A percentile compares a stretch with the other conserved stretches of the same genome.
Conservation (phyloP, 129 eudicot species). For the Lactuca sativa region DNA sequence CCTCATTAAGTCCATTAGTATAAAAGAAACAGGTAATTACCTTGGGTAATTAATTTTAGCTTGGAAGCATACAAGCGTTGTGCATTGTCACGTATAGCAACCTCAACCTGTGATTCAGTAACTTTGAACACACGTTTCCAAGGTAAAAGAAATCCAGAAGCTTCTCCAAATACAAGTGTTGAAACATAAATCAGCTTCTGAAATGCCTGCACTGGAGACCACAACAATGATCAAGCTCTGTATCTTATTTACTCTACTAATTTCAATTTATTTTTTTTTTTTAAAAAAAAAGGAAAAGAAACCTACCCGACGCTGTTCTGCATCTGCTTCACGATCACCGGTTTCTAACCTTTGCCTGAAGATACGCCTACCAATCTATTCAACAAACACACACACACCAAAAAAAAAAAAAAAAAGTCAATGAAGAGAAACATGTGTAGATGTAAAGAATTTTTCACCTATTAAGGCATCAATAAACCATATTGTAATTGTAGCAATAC, state of each 20-base stretch:
- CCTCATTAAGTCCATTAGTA: no score
- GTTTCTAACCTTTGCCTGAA: slow-evolving; percentile 97
- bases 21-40: slow-evolving; percentile 30
- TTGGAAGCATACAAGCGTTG: slow-evolving; percentile 75
- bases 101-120: slow-evolving; percentile 96
- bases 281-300: slow-evolving; percentile 18
- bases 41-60: slow-evolving; percentile 64
- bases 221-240: slow-evolving; percentile 65
- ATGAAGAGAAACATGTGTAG: neutral
- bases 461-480: slow-evolving; percentile 15
- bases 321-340: slow-evolving; percentile 80
- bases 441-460: neutral
- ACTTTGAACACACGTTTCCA: slow-evolving; percentile 98
- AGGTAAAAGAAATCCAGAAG: slow-evolving; percentile 92
- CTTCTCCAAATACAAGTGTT: slow-evolving; percentile 93
- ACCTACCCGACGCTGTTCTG: slow-evolving; percentile 88
- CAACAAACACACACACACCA: no score
- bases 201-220: slow-evolving; percentile 91
- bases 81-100: slow-evolving; percentile 96
- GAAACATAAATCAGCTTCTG: slow-evolving; percentile 98
- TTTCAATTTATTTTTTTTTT: slow-evolving; percentile 1
- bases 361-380: slow-evolving; percentile 85
- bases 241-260: slow-evolving; percentile 14
- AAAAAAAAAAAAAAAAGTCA: slow-evolving; percentile 17
- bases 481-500: slow-evolving; percentile 31